Percentiles rank a stretch among this genome's conserved stretches.
These are phyloP conservation scores for Serendipita indica DNA, from an alignment of 768 basidiomycete genomes.

Conservation along the genomic window DNA sequence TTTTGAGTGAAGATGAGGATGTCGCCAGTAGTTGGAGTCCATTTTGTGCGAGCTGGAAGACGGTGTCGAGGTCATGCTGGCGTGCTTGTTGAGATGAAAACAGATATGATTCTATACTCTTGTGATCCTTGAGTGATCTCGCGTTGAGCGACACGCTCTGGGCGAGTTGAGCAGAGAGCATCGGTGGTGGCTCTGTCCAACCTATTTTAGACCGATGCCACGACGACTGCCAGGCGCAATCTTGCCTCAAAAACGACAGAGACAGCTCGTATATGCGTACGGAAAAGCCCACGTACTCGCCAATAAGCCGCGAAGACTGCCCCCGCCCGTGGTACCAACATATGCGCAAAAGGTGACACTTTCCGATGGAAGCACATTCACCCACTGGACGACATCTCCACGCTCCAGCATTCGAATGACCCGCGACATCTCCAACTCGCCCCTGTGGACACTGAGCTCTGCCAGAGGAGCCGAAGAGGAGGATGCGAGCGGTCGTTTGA, in stretches of 20 bases:
- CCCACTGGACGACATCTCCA: slow-evolving; percentile 80
- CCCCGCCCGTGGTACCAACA: slow-evolving; percentile 39
- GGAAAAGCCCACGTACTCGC: neutral
- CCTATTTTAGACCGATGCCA: neutral
- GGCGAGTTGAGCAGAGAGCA: slow-evolving; percentile 70
- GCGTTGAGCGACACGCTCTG: slow-evolving; percentile 68
- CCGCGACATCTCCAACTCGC: slow-evolving; percentile 79
- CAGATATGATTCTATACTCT: slow-evolving; percentile 61
- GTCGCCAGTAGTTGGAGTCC: slow-evolving; percentile 34
- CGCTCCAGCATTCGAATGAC: slow-evolving; percentile 61
- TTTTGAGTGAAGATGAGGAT: slow-evolving; percentile 36
- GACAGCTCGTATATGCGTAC: slow-evolving; percentile 1
- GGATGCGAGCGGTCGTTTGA: slow-evolving; percentile 59
- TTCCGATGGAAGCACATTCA: slow-evolving; percentile 78
- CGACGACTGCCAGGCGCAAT: neutral
- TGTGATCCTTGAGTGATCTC: slow-evolving; percentile 38
- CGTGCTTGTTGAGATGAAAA: slow-evolving; percentile 73
- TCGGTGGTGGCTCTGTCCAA: slow-evolving; percentile 28
- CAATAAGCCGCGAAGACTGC: neutral
- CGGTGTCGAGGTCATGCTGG: slow-evolving; percentile 72
- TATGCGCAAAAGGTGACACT: slow-evolving; percentile 76
- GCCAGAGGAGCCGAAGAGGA: slow-evolving; percentile 46
- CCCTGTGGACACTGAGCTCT: slow-evolving; percentile 63
- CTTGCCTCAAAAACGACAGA: slow-evolving; percentile 1
- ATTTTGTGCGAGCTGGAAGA: slow-evolving; percentile 66